Base-by-base conservation (phyloP, 768 basidiomycete species). In the Tricholoma bakamatsutake region DNA sequence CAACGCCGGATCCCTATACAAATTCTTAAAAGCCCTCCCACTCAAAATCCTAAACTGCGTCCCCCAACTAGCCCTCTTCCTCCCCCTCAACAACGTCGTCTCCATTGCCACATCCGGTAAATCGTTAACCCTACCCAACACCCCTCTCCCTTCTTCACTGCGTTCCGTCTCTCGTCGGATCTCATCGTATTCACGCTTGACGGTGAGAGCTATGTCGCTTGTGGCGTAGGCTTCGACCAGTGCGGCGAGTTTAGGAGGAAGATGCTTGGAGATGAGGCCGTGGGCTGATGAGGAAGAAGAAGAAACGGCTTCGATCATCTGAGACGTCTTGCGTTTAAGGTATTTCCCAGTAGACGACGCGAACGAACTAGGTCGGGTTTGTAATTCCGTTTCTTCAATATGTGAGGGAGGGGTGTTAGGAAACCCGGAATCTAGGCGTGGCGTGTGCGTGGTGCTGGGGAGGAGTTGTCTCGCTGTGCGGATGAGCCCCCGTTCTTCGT, bases 21-120 rank as follows among this genome's bases (percentile, higher is more conserved):
- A 71, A 66, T 98, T 98, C 81, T 98, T 98, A 80, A 99, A 98
- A 18, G 96, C 94, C 55, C 97, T 74, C 24, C 95, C 95, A 67
- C 93, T 97, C 67, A 99, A 72, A 55, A 98, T 95, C 67, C 82
- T 81, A 66, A 99, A 98, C 73, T 99, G 97, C 15, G 89, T 95
- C 42, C 76, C 77, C 82, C 86, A 93, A 59, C 81, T 87, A 6
- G 96, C 97, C 54, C 93, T 80, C 69, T 88, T 84, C 62, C 85
- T 74, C 13, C 87, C 88, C 50, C 87, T 71, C 65, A 93, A 68
- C 56, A 90, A 63, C 50, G 77, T 72, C 35, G 82, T 88, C 71
- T 92, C 90, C 27, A 80, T 73, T 27, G 76, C 79, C 0, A 88
- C 83, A 67, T 93, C 88, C 1, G 83, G 84, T 55, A 85, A 71